Conservation (phyloP, 441 rosid genomes). For the Macaranga tanarius region DNA sequence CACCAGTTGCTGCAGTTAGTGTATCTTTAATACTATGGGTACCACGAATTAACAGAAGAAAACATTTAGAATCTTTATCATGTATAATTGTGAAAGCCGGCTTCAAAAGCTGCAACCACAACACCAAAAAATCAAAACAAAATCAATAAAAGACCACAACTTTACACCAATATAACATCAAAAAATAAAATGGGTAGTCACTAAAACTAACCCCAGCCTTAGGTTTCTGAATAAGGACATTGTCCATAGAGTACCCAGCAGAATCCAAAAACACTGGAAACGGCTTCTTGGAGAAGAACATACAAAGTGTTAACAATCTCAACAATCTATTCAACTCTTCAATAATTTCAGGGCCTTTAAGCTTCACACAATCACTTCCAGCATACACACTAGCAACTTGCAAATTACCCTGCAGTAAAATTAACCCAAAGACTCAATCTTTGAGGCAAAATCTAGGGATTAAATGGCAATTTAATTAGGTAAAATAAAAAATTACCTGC, state of each 20-base stretch:
- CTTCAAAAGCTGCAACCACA: conserved; percentile 71
- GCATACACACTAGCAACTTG: conserved; percentile 81
- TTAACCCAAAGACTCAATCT: background rate
- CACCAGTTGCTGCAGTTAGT: conserved; percentile 94
- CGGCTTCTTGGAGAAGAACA: conserved; percentile 89
- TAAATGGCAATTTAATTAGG: background rate
- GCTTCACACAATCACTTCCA: conserved; percentile 56
- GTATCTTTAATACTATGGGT: conserved; percentile 97
- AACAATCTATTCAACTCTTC: conserved; percentile 55
- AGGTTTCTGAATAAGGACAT: conserved; percentile 90
- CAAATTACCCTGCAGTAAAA: conserved; percentile 57
- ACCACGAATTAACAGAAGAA: conserved; percentile 88
- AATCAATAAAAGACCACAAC: background rate
- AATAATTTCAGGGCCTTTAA: conserved; percentile 63
- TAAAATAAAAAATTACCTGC: conserved; percentile 67
- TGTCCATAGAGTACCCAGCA: conserved; percentile 63
- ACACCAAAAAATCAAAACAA: background rate
- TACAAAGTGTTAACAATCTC: conserved; percentile 77
- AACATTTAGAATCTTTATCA: conserved; percentile 59
- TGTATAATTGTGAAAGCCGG: conserved; percentile 91
- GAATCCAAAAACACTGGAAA: conserved; percentile 80
- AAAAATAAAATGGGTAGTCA: background rate
- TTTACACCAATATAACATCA: background rate
- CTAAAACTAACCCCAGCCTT: conserved; percentile 81
- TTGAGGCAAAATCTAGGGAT: background rate